Evolutionary conservation across 208 protist species (phyloP).

Genomic region (Leishmania arabica): DNA sequence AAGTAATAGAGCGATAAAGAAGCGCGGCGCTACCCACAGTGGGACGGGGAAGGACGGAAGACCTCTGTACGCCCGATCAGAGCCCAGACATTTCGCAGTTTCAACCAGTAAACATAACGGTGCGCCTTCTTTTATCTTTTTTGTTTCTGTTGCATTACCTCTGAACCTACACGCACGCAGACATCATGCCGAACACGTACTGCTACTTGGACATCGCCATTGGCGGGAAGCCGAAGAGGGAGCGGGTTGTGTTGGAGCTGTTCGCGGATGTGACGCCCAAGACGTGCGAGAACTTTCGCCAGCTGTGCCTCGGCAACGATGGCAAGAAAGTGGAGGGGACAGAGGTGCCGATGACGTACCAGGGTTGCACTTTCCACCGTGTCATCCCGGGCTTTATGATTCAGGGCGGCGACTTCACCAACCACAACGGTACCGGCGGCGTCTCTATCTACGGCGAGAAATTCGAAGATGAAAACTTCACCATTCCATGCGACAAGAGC

Average conservation of each 20-base stretch:
- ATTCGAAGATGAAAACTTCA: constrained; percentile 97
- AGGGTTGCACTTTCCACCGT: constrained; percentile 93
- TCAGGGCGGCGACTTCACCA: constrained; percentile 96
- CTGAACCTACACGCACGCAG: background rate
- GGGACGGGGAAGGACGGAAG: background rate
- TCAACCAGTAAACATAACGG: background rate
- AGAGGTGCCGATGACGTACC: constrained; percentile 90
- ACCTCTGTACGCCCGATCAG: background rate
- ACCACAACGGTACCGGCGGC: constrained; percentile 94
- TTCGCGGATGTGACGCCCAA: constrained; percentile 93
- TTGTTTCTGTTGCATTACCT: background rate
- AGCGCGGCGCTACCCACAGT: background rate
- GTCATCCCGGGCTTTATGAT: constrained; percentile 96
- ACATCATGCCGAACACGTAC: constrained; percentile 43
- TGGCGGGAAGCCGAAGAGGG: constrained; percentile 62
- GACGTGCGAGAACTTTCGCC: constrained; percentile 95
- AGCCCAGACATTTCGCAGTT: background rate
- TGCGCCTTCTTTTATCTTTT: background rate
- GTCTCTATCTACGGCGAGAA: constrained; percentile 94
- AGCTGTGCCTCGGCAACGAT: constrained; percentile 91
- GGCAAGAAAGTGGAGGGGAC: constrained; percentile 73
- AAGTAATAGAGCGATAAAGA: background rate
- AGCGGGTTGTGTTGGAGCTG: constrained; percentile 92
- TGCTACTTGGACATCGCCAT: constrained; percentile 91
- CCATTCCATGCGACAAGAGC: constrained; percentile 84